Percentiles rank a stretch among this genome's conserved stretches.
Conservation (phyloP, 148 eudicot genomes). For the Talinum fruticosum region DNA sequence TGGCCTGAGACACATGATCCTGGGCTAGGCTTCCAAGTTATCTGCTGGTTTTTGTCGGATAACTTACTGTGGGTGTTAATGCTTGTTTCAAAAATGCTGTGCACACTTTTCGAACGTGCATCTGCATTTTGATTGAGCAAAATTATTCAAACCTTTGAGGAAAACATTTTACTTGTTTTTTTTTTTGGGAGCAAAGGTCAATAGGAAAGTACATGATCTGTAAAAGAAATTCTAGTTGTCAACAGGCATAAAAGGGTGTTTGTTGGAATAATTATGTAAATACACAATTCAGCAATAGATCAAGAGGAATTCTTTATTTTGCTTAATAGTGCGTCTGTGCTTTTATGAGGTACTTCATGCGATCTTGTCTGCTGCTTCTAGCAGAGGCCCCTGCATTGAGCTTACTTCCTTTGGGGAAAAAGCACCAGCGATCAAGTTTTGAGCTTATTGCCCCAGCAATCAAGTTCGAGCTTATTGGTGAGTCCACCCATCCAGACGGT, state of each 20-base stretch:
- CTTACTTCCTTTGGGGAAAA: neutral
- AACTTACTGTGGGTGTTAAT: constrained; percentile 22
- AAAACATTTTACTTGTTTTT: constrained; percentile 7
- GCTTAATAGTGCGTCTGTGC: neutral
- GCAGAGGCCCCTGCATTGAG: neutral
- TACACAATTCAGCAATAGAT: constrained; percentile 35
- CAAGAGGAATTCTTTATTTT: constrained; percentile 27
- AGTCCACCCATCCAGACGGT: too few species aligned
- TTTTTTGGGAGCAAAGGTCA: neutral
- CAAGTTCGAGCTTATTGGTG: neutral
- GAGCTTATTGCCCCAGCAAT: too few species aligned
- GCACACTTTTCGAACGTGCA: constrained; percentile 32
- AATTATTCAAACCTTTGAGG: constrained; percentile 15
- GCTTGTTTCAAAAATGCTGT: constrained; percentile 10
- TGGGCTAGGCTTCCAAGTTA: constrained; percentile 10
- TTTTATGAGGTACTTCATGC: neutral
- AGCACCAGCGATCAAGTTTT: too few species aligned
- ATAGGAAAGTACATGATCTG: constrained; percentile 29
- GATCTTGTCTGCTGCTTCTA: neutral
- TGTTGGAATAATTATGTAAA: constrained; percentile 29
- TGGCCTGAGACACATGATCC: constrained; percentile 1
- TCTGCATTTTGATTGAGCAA: constrained; percentile 16
- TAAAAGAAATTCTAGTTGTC: constrained; percentile 26
- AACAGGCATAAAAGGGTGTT: constrained; percentile 24
- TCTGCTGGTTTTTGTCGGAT: constrained; percentile 1